Conservation (phyloP, 805 yeast species). For the Kluyveromyces aestuarii region DNA sequence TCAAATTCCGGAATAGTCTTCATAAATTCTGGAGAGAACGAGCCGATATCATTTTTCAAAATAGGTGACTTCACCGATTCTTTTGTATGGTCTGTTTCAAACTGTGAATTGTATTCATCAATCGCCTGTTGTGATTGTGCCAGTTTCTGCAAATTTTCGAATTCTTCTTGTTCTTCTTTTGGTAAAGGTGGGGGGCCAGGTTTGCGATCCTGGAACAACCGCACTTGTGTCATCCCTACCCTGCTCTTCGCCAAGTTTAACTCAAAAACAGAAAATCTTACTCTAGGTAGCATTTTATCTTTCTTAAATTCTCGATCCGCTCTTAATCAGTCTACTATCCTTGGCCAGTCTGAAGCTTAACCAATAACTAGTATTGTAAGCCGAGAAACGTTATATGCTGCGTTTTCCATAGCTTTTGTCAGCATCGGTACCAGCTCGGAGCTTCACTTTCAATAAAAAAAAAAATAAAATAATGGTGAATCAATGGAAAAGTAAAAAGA, state of each 20-base stretch:
- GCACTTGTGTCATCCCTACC: neutral
- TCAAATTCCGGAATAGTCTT: conserved; percentile 90
- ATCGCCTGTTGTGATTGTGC: conserved; percentile 76
- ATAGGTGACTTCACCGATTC: conserved; percentile 29
- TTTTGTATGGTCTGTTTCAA: conserved; percentile 26
- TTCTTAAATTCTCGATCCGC: neutral
- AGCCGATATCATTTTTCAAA: conserved; percentile 47
- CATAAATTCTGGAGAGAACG: conserved; percentile 58
- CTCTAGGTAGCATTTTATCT: neutral
- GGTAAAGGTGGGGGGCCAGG: conserved; percentile 29
- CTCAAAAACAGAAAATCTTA: neutral
- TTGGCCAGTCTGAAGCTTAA: too few relatives aligned
- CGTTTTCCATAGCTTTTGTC: too few relatives aligned
- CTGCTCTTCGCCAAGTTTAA: neutral
- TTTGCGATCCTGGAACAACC: conserved; percentile 7
- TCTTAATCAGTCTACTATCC: too few relatives aligned
- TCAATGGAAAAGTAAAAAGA: too few relatives aligned
- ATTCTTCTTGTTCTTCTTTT: conserved; percentile 51
- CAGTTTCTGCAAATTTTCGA: conserved; percentile 71
- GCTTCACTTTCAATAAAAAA: too few relatives aligned
- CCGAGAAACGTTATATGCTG: too few relatives aligned
- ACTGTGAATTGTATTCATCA: conserved; percentile 55
- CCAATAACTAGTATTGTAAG: too few relatives aligned
- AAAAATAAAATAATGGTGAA: too few relatives aligned
- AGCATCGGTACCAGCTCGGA: too few relatives aligned